Conservation (phyloP, 208 protist species). For the Leishmania martiniquensis region DNA sequence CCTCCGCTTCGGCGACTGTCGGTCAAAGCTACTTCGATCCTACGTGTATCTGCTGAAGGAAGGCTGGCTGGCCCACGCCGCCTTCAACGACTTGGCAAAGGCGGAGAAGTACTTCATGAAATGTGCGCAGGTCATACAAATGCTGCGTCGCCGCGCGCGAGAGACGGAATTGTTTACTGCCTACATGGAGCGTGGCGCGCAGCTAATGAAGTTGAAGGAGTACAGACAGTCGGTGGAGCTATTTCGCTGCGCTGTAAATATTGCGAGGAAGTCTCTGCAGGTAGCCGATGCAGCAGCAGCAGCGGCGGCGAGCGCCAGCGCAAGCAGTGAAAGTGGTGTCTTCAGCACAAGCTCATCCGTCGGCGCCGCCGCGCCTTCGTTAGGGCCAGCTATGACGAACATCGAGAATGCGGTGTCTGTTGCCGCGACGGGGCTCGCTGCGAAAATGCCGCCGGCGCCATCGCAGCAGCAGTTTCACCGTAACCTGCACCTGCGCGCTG, state of each 20-base stretch:
- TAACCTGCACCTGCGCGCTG: constrained; percentile 56
- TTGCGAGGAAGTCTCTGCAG: constrained; percentile 46
- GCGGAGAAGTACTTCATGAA: constrained; percentile 70
- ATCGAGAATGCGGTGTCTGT: constrained; percentile 9
- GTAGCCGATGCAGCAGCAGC: constrained; percentile 20
- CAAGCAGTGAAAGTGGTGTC: not conserved
- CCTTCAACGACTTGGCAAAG: constrained; percentile 50
- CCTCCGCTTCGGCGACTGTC: constrained; percentile 68
- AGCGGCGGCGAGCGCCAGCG: constrained; percentile 8
- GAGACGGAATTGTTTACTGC: constrained; percentile 62
- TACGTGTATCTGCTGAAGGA: constrained; percentile 61
- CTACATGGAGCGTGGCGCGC: constrained; percentile 77
- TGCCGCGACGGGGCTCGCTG: constrained; percentile 1
- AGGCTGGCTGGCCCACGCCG: constrained; percentile 69
- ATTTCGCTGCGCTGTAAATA: constrained; percentile 63
- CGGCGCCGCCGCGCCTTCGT: not conserved
- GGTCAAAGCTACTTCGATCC: constrained; percentile 55
- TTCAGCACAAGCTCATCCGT: not conserved
- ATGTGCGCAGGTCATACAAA: constrained; percentile 58
- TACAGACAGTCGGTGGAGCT: constrained; percentile 53
- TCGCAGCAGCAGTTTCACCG: constrained; percentile 28
- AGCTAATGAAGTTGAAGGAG: constrained; percentile 66
- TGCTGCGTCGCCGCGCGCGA: constrained; percentile 37
- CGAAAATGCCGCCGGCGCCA: constrained; percentile 4
- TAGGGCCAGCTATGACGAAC: constrained; percentile 15